Percentiles rank a stretch among this genome's conserved stretches.
Evolutionary conservation across 1,284 basidiomycete species (phyloP).

Genomic region (Peniophora sp.): DNA sequence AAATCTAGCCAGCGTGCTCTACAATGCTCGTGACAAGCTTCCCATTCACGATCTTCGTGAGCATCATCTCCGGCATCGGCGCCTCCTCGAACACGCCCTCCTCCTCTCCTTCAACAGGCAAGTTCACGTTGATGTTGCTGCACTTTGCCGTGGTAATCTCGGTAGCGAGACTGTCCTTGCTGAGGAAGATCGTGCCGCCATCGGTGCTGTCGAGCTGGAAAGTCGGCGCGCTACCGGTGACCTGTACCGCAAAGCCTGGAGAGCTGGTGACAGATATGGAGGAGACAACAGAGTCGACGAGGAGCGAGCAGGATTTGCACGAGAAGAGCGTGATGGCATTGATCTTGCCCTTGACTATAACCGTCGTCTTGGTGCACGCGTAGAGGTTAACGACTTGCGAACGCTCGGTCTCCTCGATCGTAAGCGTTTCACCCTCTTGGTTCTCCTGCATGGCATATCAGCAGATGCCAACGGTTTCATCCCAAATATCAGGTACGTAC

Average conservation of each 20-base stretch:
- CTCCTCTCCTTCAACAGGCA: constrained; percentile 85
- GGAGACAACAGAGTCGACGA: constrained; percentile 90
- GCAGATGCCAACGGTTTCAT: neutral
- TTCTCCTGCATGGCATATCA: constrained; percentile 60
- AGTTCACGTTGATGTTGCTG: constrained; percentile 86
- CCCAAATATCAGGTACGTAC: constrained; percentile 37
- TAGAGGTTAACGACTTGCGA: constrained; percentile 88
- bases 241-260: constrained; percentile 89
- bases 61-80: constrained; percentile 94
- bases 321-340: constrained; percentile 85
- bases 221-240: constrained; percentile 86
- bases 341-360: constrained; percentile 89
- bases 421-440: constrained; percentile 81
- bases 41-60: constrained; percentile 76
- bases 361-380: constrained; percentile 85
- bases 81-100: constrained; percentile 90
- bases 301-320: constrained; percentile 83
- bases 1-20: constrained; percentile 71
- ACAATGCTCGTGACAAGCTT: constrained; percentile 84
- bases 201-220: constrained; percentile 94
- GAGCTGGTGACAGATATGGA: constrained; percentile 84
- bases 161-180: constrained; percentile 67
- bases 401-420: constrained; percentile 75
- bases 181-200: constrained; percentile 92
- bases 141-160: constrained; percentile 97